Conservation (phyloP, 257 asterid genomes). For the Plantago elongata region DNA sequence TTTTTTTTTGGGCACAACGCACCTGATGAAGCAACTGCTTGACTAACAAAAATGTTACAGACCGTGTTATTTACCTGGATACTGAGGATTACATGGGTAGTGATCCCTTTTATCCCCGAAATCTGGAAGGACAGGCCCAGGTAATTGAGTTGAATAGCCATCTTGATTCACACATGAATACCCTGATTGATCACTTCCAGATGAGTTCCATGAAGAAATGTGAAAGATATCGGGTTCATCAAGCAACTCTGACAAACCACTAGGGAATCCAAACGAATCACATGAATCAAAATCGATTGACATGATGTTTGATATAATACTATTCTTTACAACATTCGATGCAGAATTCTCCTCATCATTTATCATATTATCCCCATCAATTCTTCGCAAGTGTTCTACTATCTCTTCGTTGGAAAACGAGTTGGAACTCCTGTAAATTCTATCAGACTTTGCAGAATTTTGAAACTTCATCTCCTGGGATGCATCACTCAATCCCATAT, state of each 20-base stretch:
- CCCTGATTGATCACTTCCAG: constrained; percentile 54
- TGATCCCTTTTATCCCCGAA: constrained; percentile 54
- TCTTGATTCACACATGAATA: constrained; percentile 48
- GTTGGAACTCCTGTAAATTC: constrained; percentile 68
- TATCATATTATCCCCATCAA: constrained; percentile 43
- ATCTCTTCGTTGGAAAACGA: constrained; percentile 94
- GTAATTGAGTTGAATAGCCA: constrained; percentile 46
- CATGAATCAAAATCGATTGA: constrained; percentile 73
- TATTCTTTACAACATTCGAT: constrained; percentile 60
- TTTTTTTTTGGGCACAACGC: too few relatives aligned
- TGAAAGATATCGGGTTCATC: constrained; percentile 51
- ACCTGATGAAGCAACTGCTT: too few relatives aligned
- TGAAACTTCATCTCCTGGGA: constrained; percentile 74
- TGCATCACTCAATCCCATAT: constrained; percentile 53
- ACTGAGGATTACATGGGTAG: constrained; percentile 54
- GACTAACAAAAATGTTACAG: too few relatives aligned
- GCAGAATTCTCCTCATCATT: constrained; percentile 56
- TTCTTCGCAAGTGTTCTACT: constrained; percentile 87
- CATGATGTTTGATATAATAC: constrained; percentile 37
- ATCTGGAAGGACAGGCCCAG: constrained; percentile 48
- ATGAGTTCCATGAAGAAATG: constrained; percentile 74
- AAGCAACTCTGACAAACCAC: constrained; percentile 40
- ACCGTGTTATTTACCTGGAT: constrained; percentile 45
- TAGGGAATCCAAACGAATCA: constrained; percentile 52
- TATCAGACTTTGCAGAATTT: constrained; percentile 72